phyloP scores from a whole-genome alignment of 495 filamentous ascomycete genomes.

The Neurospora sp. region DNA sequence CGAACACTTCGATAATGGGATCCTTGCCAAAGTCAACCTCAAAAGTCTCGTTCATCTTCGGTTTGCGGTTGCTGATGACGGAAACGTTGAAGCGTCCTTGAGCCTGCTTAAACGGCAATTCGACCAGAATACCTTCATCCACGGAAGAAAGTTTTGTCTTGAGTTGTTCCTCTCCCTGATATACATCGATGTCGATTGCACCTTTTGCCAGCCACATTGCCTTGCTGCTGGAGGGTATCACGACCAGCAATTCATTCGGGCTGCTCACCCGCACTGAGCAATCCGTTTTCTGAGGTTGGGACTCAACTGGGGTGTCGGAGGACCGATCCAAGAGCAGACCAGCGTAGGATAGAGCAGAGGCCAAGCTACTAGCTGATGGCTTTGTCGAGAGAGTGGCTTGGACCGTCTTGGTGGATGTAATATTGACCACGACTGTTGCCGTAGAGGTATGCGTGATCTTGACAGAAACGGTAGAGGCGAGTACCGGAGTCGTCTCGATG shows the following conservation, averaged over 20 bases:
- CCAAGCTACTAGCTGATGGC: slow-evolving; percentile 22
- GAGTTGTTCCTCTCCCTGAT: slow-evolving; percentile 26
- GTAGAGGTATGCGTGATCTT: slow-evolving; percentile 21
- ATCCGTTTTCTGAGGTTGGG: slow-evolving; percentile 15
- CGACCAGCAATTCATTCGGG: slow-evolving; percentile 30
- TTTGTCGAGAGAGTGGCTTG: slow-evolving; percentile 28
- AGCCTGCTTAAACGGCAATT: slow-evolving; percentile 28
- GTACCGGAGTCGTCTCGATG: not conserved
- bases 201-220: slow-evolving; percentile 31
- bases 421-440: slow-evolving; percentile 26
- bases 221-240: slow-evolving; percentile 27
- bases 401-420: slow-evolving; percentile 26
- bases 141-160: slow-evolving; percentile 31
- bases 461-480: slow-evolving; percentile 1
- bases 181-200: slow-evolving; percentile 33
- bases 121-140: slow-evolving; percentile 36
- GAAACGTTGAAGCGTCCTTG: slow-evolving; percentile 32
- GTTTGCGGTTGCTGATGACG: slow-evolving; percentile 32
- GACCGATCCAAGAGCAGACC: slow-evolving; percentile 29
- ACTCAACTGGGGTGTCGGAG: slow-evolving; percentile 11
- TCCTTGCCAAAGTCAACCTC: slow-evolving; percentile 31
- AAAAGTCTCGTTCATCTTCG: slow-evolving; percentile 37
- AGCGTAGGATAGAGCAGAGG: slow-evolving; percentile 25
- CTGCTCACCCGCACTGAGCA: slow-evolving; percentile 29
- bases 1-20: slow-evolving; percentile 24